Evolutionary conservation across 441 rosid genomes (phyloP), one percentile per base, ranked within the genome.

Genomic region (Corymbia calophylla): DNA sequence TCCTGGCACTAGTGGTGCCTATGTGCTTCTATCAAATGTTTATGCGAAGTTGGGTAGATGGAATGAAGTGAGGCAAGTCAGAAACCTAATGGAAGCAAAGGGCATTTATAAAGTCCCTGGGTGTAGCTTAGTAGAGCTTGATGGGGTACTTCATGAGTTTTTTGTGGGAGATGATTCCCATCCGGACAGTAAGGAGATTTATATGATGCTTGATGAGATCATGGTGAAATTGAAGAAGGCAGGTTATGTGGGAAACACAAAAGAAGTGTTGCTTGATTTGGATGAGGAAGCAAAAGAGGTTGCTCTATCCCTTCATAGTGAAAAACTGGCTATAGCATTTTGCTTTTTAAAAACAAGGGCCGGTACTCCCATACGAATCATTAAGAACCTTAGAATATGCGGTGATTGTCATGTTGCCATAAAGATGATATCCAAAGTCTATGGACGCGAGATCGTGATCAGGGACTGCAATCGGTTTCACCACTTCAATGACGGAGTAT

Each of bases 391-490:
- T 17, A 90, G 93, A 88, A 93, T 93, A 48, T 90, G 95, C 70
- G 15, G 89, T 44, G 95, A 93, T 88, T 93, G 93, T 87, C 95
- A 93, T 87, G 89, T 89, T 88, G 95, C 91, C 13, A 93, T 93
- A 88, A 93, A 90, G 89, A 87, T 93, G 93, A 91, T 93, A 87
- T 93, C 94, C 16, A 93, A 90, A 87, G 62, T 93, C 81, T 86
- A 60, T 70, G 32, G 80, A 44, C 62, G 94, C 14, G 92, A 93
- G 87, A 92, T 92, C 88, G 90, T 93, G 87, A 92, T 92, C 1
- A 91, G 94, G 92, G 95, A 94, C 85, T 92, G 92, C 89, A 91
- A 91, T 70, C 92, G 94, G 88, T 94, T 94, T 89, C 94, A 90
- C 90, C 91, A 92, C 86, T 93, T 93, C 56, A 90, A n/a, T 62